Base-by-base conservation (phyloP, 1,284 basidiomycete genomes). In the Violaceomyces palustris region DNA sequence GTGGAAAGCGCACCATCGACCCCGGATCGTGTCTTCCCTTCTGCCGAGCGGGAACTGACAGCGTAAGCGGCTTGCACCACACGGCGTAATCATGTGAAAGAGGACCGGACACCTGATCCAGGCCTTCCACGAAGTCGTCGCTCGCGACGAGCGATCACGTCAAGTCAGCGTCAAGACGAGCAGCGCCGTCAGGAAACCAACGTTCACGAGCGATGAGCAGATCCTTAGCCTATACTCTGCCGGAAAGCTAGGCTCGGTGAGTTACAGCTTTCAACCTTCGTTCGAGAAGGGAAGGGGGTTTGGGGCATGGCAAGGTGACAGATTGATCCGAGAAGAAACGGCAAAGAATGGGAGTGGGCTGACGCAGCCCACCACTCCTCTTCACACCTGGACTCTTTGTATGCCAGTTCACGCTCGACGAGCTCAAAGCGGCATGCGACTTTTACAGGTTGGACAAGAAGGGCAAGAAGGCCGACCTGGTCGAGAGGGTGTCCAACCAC, bases 81-180 rank as follows among this genome's bases (percentile, higher is more conserved):
- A n/a, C n/a, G n/a, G n/a, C n/a, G n/a, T n/a, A n/a, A n/a, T n/a
- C n/a, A n/a, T n/a, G n/a, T n/a, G 31, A 3, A 18, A 88, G 86
- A 80, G 85, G 22, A 86, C 85, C 1, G 88, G 88, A 11, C 74
- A 77, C 30, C 76, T 86, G 41, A 82, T 94, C 68, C 78, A 79
- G 52, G 79, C 81, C 46, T 94, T 87, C 85, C 89, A 88, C 65
- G 72, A 76, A 11, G 77, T 77, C 6, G 74, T 93, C 32, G 74
- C 78, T n/a, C 76, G 79, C 9, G 88, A 92, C 65, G 33, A 44
- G 23, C 45, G 67, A 14, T 39, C 58, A 2, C 29, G 26, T 17
- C 35, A 44, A 38, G 33, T 36, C 7, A 19, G 36, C 14, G 31
- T 40, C 11, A 40, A 30, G 36, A 56, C 60, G 10, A 50, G 51